Percentiles rank a stretch among this genome's conserved stretches.
These are phyloP conservation scores for Fraxinus quadrangulata DNA, from an alignment of 257 asterid species.

Conservation along the genomic window DNA sequence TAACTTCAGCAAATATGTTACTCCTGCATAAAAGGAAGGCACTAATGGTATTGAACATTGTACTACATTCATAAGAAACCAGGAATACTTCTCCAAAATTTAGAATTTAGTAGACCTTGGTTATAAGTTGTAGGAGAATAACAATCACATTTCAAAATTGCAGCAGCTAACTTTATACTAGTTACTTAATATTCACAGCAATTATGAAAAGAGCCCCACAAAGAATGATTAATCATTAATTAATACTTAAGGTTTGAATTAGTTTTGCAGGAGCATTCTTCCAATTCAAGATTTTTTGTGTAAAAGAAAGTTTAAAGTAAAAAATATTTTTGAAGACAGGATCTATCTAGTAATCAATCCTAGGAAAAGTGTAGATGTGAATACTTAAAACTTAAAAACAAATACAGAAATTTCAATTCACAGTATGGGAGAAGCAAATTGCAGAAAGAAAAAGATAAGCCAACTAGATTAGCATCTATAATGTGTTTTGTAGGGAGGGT, in stretches of 20 bases:
- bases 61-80: not conserved
- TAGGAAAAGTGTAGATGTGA: not conserved
- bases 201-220: not conserved
- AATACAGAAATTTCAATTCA: not conserved
- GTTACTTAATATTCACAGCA: not conserved
- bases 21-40: not conserved
- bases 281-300: not conserved
- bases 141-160: not conserved
- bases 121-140: not conserved
- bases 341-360: not conserved
- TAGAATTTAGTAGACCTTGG: not conserved
- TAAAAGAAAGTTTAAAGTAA: not conserved
- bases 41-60: not conserved
- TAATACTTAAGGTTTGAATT: not conserved
- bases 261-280: not conserved
- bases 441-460: not conserved
- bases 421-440: slow-evolving; percentile 2
- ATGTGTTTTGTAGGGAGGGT: not conserved
- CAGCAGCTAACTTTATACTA: not conserved
- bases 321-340: not conserved
- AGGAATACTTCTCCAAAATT: not conserved
- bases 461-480: not conserved
- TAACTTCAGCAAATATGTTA: not conserved
- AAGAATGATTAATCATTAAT: not conserved
- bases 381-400: not conserved